A percentile compares a stretch with the other conserved stretches of the same genome.
Evolutionary conservation across 1,284 basidiomycete species (phyloP).

Genomic region (Stygiomarasmius scandens): DNA sequence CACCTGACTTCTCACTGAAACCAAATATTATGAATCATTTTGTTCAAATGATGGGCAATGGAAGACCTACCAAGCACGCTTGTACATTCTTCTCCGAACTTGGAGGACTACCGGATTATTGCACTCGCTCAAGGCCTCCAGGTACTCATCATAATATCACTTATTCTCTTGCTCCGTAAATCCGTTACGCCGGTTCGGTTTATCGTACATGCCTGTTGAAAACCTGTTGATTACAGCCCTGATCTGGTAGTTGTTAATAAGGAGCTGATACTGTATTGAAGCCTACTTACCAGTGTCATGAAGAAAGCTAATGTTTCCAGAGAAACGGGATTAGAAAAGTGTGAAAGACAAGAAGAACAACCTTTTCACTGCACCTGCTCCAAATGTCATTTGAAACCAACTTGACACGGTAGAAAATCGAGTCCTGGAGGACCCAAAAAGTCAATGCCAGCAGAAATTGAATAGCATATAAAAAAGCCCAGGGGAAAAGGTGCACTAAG

Average conservation of each 20-base stretch:
- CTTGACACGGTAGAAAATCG: no score
- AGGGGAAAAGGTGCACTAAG: no score
- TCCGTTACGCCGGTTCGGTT: neutral
- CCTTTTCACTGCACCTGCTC: no score
- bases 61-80: constrained; percentile 2
- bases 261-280: neutral
- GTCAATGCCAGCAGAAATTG: no score
- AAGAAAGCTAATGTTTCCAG: constrained; percentile 4
- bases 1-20: neutral
- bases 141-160: neutral
- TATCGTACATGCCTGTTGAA: constrained; percentile 1
- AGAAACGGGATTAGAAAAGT: constrained; percentile 6
- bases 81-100: constrained; percentile 5
- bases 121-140: neutral
- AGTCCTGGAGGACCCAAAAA: no score
- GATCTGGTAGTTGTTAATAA: neutral
- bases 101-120: neutral
- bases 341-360: no score
- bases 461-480: no score
- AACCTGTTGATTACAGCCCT: neutral
- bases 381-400: no score
- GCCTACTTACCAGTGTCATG: constrained; percentile 6
- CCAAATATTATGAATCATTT: neutral
- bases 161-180: neutral
- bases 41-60: neutral